Evolutionary conservation across 2,329 filamentous ascomycete genomes (phyloP).

Genomic region (Fonsecaea erecta): DNA sequence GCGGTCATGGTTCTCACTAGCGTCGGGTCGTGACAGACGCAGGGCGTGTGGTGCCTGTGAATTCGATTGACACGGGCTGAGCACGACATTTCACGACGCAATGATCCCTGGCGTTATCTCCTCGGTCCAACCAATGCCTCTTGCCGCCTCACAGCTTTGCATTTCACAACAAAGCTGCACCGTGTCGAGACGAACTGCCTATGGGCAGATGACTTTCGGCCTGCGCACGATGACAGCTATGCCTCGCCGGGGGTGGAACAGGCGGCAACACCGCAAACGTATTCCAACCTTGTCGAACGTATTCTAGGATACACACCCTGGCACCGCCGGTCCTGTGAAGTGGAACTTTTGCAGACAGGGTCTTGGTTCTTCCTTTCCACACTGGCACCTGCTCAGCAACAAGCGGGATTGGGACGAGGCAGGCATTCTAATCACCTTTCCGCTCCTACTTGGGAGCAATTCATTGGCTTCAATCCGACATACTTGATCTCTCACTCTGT

Average conservation of each 20-base stretch:
- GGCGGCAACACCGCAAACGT: background rate
- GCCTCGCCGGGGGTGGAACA: background rate
- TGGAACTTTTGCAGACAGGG: background rate
- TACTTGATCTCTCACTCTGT: background rate
- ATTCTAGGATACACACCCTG: background rate
- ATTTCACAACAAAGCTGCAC: background rate
- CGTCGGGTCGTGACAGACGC: background rate
- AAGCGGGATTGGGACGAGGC: background rate
- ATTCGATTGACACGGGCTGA: background rate
- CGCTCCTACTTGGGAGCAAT: background rate
- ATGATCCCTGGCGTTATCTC: background rate
- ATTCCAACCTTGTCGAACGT: background rate
- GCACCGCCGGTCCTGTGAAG: background rate
- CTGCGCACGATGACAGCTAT: background rate
- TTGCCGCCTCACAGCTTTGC: background rate
- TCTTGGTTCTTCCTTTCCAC: background rate
- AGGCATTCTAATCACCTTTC: background rate
- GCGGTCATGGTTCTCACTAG: background rate
- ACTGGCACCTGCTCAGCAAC: background rate
- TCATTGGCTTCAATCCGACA: background rate
- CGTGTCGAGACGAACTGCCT: background rate
- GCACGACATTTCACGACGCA: background rate
- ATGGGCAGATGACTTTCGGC: background rate
- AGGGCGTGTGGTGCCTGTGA: background rate
- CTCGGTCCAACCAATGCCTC: background rate